Evolutionary conservation across 441 rosid species (phyloP).

Genomic region (Populus hybrid): DNA sequence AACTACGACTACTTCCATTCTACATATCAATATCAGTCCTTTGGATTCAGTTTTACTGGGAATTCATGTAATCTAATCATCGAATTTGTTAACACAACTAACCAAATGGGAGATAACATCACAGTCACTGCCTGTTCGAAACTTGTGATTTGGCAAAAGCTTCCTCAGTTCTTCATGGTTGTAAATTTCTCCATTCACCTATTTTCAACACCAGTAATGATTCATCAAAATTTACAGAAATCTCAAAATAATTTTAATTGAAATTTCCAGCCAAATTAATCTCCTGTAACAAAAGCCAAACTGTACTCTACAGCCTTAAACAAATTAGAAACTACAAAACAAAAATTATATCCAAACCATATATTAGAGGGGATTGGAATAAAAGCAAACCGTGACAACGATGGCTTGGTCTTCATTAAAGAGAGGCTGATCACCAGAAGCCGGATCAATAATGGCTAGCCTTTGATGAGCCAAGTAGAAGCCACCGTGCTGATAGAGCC

Average conservation of each 20-base stretch:
- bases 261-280: neutral
- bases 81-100: neutral
- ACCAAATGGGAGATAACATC: slow-evolving; percentile 90
- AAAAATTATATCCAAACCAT: neutral
- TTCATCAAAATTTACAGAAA: neutral
- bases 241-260: neutral
- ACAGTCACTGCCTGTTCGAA: slow-evolving; percentile 82
- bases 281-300: neutral
- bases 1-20: neutral
- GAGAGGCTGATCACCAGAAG: slow-evolving; percentile 92
- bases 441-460: slow-evolving; percentile 81
- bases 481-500: slow-evolving; percentile 66
- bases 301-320: neutral
- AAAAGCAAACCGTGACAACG: slow-evolving; percentile 58
- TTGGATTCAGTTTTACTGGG: too few relatives aligned
- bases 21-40: neutral
- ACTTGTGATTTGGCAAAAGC: slow-evolving; percentile 59
- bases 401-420: slow-evolving; percentile 66
- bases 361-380: neutral
- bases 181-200: slow-evolving; percentile 95
- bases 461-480: slow-evolving; percentile 77
- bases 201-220: neutral
- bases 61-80: too few relatives aligned
- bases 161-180: slow-evolving; percentile 73
- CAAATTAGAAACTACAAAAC: neutral